Conservation (phyloP, 2,329 filamentous ascomycete species). For the Didymellaceae sp. region DNA sequence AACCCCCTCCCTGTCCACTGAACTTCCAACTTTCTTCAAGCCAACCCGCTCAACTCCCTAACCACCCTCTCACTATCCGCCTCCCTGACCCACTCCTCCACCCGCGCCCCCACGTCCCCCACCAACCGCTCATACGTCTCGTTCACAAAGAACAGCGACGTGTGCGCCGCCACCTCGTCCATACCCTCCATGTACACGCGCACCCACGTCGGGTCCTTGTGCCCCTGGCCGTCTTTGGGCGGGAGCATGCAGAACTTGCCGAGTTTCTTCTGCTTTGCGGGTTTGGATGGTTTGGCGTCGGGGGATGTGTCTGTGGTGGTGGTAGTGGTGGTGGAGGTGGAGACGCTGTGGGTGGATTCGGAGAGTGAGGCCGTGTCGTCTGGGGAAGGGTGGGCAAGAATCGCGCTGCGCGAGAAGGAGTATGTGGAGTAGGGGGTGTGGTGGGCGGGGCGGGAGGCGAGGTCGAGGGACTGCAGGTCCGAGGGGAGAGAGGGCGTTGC, state of each 20-base stretch:
- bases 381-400: slow-evolving; percentile 36
- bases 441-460: slow-evolving; percentile 20
- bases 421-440: slow-evolving; percentile 34
- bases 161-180: slow-evolving; percentile 86
- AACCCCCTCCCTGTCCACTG: no score
- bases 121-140: slow-evolving; percentile 78
- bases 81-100: slow-evolving; percentile 74
- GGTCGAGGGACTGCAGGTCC: slow-evolving; percentile 31
- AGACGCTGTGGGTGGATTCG: background rate
- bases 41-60: slow-evolving; percentile 31
- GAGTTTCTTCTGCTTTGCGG: slow-evolving; percentile 56
- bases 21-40: no score
- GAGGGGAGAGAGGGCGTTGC: slow-evolving; percentile 27
- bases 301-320: slow-evolving; percentile 6
- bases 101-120: slow-evolving; percentile 71
- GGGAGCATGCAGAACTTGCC: slow-evolving; percentile 82
- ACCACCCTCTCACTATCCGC: slow-evolving; percentile 53
- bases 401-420: slow-evolving; percentile 40
- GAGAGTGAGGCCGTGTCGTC: slow-evolving; percentile 33
- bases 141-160: slow-evolving; percentile 76
- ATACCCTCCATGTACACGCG: slow-evolving; percentile 81
- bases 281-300: no score
- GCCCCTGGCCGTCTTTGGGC: slow-evolving; percentile 61
- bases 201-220: slow-evolving; percentile 75
- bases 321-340: slow-evolving; percentile 24